Conservation (phyloP, 78 protist species). For the Guillardia theta region DNA sequence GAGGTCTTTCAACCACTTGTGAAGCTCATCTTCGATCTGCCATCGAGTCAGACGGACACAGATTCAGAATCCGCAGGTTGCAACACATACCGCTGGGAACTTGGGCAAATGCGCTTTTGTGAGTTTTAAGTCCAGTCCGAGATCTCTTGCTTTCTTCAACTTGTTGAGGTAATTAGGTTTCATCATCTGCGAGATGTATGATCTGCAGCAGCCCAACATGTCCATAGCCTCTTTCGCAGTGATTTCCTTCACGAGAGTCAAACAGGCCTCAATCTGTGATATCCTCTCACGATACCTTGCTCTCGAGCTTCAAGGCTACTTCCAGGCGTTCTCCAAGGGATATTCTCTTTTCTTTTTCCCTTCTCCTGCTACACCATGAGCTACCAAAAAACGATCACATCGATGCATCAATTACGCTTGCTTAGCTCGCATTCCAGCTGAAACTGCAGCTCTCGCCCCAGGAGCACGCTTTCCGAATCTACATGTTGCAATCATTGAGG, state of each 20-base stretch:
- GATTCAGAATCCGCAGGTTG: no score
- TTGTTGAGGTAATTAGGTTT: not conserved
- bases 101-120: slow-evolving; percentile 4
- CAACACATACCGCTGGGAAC: not conserved
- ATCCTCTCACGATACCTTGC: no score
- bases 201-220: not conserved
- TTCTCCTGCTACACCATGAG: not conserved
- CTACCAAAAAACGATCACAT: no score
- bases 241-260: not conserved
- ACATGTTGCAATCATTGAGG: no score
- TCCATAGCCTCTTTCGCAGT: not conserved
- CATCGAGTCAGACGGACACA: no score
- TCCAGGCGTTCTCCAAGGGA: not conserved
- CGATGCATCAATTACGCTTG: no score
- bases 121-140: slow-evolving; percentile 7
- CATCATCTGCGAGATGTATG: slow-evolving; percentile 24
- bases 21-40: not conserved
- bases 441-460: not conserved
- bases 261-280: no score
- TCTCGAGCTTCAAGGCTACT: not conserved
- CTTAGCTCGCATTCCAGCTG: no score
- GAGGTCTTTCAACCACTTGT: not conserved
- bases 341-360: not conserved
- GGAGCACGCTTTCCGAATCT: not conserved
- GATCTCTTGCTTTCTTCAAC: not conserved